Percentiles rank a stretch among this genome's conserved stretches.
Evolutionary conservation across 352 stramenopile species (phyloP).

Genomic region (Phytophthora sp.): DNA sequence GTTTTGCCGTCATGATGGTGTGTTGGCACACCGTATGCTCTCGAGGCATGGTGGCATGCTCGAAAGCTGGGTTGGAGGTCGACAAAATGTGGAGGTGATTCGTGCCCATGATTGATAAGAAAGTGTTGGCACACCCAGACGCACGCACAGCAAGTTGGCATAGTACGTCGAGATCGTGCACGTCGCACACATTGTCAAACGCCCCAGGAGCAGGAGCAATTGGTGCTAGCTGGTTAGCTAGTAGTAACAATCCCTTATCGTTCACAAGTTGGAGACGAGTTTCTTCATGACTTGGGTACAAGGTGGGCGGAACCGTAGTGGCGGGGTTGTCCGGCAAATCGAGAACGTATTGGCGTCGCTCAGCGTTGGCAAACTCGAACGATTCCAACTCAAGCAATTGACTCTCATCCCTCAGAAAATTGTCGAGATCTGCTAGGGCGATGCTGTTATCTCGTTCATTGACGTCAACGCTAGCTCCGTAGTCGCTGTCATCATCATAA

Average conservation of each 20-base stretch:
- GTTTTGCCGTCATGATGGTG: constrained; percentile 28
- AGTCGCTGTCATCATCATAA: constrained; percentile 6
- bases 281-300: constrained; percentile 44
- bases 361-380: constrained; percentile 29
- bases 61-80: constrained; percentile 17
- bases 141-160: constrained; percentile 27
- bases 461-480: constrained; percentile 14
- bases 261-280: constrained; percentile 34
- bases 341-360: constrained; percentile 42
- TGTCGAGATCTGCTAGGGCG: constrained; percentile 12
- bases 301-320: constrained; percentile 15
- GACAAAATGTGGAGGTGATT: constrained; percentile 28
- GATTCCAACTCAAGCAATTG: constrained; percentile 14
- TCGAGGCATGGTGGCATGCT: constrained; percentile 18
- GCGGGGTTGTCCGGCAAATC: constrained; percentile 19
- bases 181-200: constrained; percentile 2
- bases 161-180: constrained; percentile 23
- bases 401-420: constrained; percentile 11
- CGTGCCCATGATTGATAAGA: constrained; percentile 30
- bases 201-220: constrained; percentile 6
- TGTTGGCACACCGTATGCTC: constrained; percentile 31
- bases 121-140: constrained; percentile 17
- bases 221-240: constrained; percentile 14
- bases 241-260: constrained; percentile 9
- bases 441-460: constrained; percentile 16